A percentile compares a stretch with the other conserved stretches of the same genome.
phyloP scores from a whole-genome alignment of 2,329 filamentous ascomycete genomes.

The Claviceps citrina region DNA sequence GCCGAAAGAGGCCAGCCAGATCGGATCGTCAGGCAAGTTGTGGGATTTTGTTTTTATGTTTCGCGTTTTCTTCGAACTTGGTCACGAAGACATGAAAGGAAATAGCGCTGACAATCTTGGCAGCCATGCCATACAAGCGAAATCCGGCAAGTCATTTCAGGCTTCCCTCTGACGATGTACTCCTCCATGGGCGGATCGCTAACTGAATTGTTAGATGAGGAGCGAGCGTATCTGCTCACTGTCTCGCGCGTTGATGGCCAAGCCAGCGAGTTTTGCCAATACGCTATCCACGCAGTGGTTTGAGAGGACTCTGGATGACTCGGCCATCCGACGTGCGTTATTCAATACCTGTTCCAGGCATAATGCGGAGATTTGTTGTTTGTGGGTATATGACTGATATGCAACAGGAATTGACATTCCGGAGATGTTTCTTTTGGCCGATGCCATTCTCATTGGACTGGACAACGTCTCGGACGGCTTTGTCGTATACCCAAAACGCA shows the following conservation, averaged over 20 bases:
- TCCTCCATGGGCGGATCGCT: background rate
- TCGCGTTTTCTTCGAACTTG: too few species aligned
- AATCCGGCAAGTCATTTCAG: constrained; percentile 6
- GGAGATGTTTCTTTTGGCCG: constrained; percentile 51
- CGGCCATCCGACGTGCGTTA: constrained; percentile 43
- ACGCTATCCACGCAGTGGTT: constrained; percentile 26
- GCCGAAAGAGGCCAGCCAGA: constrained; percentile 67
- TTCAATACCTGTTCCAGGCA: background rate
- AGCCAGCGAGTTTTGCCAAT: constrained; percentile 18
- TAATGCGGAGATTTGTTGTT: too few species aligned
- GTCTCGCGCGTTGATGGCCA: constrained; percentile 27
- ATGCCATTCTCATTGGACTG: constrained; percentile 50
- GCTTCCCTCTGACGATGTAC: background rate
- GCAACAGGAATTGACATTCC: constrained; percentile 38
- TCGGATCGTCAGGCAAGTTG: constrained; percentile 35
- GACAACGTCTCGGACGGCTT: constrained; percentile 55
- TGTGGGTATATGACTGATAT: constrained; percentile 22
- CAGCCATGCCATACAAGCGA: constrained; percentile 18
- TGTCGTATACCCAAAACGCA: constrained; percentile 64
- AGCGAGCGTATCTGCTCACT: constrained; percentile 8
- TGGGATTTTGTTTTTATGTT: too few species aligned
- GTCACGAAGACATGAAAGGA: constrained; percentile 23
- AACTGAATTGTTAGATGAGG: constrained; percentile 2
- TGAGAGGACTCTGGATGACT: constrained; percentile 65
- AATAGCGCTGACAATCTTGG: constrained; percentile 18